A percentile compares a stretch with the other conserved stretches of the same genome.
Conservation (phyloP, 139 green algal species). For the Zygnema cylindricum region DNA sequence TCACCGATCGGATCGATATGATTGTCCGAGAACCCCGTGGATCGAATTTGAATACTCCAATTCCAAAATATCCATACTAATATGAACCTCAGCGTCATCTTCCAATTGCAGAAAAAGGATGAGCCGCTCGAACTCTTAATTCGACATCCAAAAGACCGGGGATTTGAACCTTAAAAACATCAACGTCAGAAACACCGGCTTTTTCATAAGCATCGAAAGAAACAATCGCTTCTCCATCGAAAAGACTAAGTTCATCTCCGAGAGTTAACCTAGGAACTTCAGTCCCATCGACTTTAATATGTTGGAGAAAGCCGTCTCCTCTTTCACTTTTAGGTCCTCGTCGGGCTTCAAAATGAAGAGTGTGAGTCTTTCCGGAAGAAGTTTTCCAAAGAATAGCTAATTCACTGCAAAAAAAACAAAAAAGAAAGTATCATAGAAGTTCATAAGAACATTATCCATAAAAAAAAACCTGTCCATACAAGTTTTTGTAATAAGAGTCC, state of each 20-base stretch:
- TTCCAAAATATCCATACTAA: slow-evolving; percentile 41
- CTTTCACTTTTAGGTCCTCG: slow-evolving; percentile 6
- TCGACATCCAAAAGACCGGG: slow-evolving; percentile 20
- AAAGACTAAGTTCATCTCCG: slow-evolving; percentile 33
- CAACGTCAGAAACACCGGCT: slow-evolving; percentile 2
- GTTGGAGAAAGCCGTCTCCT: slow-evolving; percentile 35
- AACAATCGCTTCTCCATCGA: slow-evolving; percentile 26
- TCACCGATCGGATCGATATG: slow-evolving; percentile 23
- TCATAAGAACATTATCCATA: too few species aligned
- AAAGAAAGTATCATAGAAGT: neutral
- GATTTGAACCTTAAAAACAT: slow-evolving; percentile 16
- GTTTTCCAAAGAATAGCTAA: slow-evolving; percentile 22
- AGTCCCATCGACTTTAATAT: slow-evolving; percentile 41
- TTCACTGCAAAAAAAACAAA: slow-evolving; percentile 5
- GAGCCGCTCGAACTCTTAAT: slow-evolving; percentile 7
- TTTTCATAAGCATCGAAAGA: slow-evolving; percentile 45
- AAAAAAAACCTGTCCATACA: too few species aligned
- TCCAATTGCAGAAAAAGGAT: slow-evolving; percentile 34
- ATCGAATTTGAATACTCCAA: slow-evolving; percentile 3
- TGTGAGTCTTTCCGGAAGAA: slow-evolving; percentile 7
- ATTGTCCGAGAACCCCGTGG: slow-evolving; percentile 52
- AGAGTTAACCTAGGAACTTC: slow-evolving; percentile 21
- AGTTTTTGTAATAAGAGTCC: too few species aligned
- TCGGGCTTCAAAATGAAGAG: neutral
- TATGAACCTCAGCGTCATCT: slow-evolving; percentile 30